Evolutionary conservation across 2,329 filamentous ascomycete species (phyloP), one percentile per base, ranked within the genome.

Genomic region (Thermoascus crustaceus): DNA sequence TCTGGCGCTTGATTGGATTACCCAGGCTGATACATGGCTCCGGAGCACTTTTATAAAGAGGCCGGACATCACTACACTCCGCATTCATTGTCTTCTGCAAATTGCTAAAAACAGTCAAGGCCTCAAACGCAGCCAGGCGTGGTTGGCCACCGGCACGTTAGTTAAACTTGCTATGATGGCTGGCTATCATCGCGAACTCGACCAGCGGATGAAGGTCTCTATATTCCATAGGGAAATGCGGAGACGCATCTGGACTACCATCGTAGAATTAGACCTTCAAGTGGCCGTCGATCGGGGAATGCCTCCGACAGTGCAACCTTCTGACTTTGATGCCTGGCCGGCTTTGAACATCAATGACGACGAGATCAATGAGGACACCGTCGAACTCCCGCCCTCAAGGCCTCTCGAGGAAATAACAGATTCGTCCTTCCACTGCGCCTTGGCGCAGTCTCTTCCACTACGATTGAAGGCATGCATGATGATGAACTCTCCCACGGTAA

Each of bases 1-100:
- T 35, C 58, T 54, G 2, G 58, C 56, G 2, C 35, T 59, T 16
- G 81, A 85, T 49, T 95, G 88, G 56, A 85, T 96, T 39, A 76
- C 81, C 32, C 93, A 96, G 79, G 85, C 87, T 2, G 89, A 95
- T 56, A 78, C 80, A 2, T 82, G 95, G 41, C 69, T 96, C 25
- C 85, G 93, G 51, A 82, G 89, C 52, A 84, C 87, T 1, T 76
- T 66, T 30, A 64, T 70, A 27, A 77, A 76, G 48, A 68, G 72
- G 10, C 63, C 71, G 3, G 69, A 68, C 2, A 56, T 73, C 2
- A 54, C 50, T 2, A 61, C 68, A 38, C 66, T 75, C 25, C 72
- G 75, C 21, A 54, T 74, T 3, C 63, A 69, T 9, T 69, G 72
- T 34, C 53, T 77, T 14, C 50, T 71, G 7, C 51, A 72, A 4